These are phyloP conservation scores for Fusarium sororula DNA, from an alignment of 2,329 filamentous ascomycete species.

Conservation along the genomic window DNA sequence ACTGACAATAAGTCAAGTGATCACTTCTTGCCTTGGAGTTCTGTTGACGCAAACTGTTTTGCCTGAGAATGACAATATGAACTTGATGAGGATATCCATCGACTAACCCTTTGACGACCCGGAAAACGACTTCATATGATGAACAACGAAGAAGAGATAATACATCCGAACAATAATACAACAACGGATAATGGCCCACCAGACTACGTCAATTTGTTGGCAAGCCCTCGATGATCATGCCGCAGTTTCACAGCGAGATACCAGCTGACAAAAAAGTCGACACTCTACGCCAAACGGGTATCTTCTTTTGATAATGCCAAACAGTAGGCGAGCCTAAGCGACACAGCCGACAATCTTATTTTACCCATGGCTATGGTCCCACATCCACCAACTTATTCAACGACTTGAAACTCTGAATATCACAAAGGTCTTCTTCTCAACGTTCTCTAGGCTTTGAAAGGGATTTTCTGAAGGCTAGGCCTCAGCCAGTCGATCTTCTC, in stretches of 20 bases:
- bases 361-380: background rate
- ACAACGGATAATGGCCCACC: background rate
- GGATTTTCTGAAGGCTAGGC: background rate
- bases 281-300: background rate
- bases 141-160: background rate
- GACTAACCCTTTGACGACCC: background rate
- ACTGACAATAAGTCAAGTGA: background rate
- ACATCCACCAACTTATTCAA: background rate
- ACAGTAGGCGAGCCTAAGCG: background rate
- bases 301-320: background rate
- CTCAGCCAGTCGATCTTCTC: background rate
- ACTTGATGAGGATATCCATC: background rate
- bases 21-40: background rate
- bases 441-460: background rate
- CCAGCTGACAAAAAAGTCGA: background rate
- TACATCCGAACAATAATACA: background rate
- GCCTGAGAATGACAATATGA: background rate
- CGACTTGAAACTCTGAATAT: too few relatives aligned
- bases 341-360: too few relatives aligned
- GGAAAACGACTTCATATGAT: background rate
- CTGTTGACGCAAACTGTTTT: background rate
- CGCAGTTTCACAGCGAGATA: background rate
- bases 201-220: background rate
- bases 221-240: background rate
- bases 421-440: background rate